Evolutionary conservation across 768 basidiomycete genomes (phyloP).

Genomic region (Suillus weaverae): DNA sequence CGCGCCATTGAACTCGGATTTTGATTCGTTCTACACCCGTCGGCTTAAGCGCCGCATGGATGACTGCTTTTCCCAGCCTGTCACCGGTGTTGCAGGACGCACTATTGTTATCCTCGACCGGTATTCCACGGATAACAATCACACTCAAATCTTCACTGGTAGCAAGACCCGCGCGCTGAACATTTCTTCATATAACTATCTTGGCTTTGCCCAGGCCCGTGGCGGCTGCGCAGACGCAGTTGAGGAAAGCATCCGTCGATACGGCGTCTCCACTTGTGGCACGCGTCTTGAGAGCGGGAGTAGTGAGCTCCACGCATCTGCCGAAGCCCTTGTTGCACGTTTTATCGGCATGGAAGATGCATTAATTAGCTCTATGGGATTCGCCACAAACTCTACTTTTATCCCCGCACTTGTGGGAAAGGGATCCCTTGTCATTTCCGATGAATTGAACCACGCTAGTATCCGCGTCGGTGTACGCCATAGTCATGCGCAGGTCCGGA

Average conservation of each 20-base stretch:
- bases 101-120: slow-evolving; percentile 88
- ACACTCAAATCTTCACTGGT: slow-evolving; percentile 76
- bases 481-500: slow-evolving; percentile 84
- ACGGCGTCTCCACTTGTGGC: slow-evolving; percentile 79
- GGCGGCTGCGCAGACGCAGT: slow-evolving; percentile 96
- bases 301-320: slow-evolving; percentile 75
- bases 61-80: slow-evolving; percentile 91
- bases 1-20: slow-evolving; percentile 95
- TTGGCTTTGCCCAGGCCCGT: slow-evolving; percentile 92
- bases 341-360: slow-evolving; percentile 92
- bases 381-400: slow-evolving; percentile 90
- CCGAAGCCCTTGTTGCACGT: slow-evolving; percentile 84
- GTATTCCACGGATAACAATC: slow-evolving; percentile 77
- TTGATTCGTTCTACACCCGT: slow-evolving; percentile 98
- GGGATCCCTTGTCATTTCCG: slow-evolving; percentile 93
- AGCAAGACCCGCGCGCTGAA: slow-evolving; percentile 86
- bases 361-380: slow-evolving; percentile 93
- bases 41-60: slow-evolving; percentile 93
- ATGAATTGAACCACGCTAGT: slow-evolving; percentile 94
- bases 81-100: slow-evolving; percentile 93
- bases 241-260: slow-evolving; percentile 76
- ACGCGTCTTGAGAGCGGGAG: slow-evolving; percentile 83
- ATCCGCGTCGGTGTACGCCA: slow-evolving; percentile 91
- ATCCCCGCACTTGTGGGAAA: slow-evolving; percentile 90
- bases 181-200: slow-evolving; percentile 98